Evolutionary conservation across 2,329 filamentous ascomycete species (phyloP).

Genomic region (Xylariales sp.): DNA sequence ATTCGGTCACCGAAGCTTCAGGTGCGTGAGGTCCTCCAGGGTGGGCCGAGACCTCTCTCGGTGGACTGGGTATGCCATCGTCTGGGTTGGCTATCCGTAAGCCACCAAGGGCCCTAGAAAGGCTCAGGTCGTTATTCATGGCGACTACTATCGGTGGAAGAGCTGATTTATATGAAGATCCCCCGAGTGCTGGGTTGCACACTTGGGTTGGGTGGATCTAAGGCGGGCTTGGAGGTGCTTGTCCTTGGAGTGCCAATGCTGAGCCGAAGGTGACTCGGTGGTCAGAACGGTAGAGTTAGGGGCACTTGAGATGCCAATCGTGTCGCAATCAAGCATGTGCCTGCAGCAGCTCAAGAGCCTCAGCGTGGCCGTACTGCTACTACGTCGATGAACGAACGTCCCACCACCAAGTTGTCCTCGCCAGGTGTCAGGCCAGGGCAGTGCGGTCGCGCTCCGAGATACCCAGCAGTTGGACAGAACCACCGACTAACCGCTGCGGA

Average conservation of each 20-base stretch:
- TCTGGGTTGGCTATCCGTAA: constrained; percentile 96
- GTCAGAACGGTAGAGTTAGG: too few species aligned
- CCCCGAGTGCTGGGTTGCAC: constrained; percentile 7
- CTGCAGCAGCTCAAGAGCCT: too few species aligned
- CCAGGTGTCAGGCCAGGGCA: too few species aligned
- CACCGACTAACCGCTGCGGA: too few species aligned
- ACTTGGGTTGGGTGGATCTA: constrained; percentile 1
- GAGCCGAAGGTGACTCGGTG: too few species aligned
- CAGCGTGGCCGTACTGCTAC: too few species aligned
- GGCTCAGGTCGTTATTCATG: constrained; percentile 91
- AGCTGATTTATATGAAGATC: constrained; percentile 7
- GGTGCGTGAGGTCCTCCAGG: constrained; percentile 19
- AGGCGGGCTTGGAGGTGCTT: not conserved
- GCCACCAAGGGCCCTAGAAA: constrained; percentile 88
- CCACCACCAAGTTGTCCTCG: too few species aligned
- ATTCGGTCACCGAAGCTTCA: constrained; percentile 15
- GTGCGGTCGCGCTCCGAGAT: too few species aligned
- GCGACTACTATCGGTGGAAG: constrained; percentile 12
- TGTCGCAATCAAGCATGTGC: too few species aligned
- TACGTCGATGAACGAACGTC: too few species aligned
- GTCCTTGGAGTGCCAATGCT: not conserved
- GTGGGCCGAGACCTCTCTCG: constrained; percentile 27
- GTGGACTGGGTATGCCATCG: constrained; percentile 47
- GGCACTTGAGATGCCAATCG: too few species aligned
- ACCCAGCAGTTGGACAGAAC: too few species aligned